These are phyloP conservation scores for Termitomyces sp. DNA, from an alignment of 768 basidiomycete species.

Conservation along the genomic window DNA sequence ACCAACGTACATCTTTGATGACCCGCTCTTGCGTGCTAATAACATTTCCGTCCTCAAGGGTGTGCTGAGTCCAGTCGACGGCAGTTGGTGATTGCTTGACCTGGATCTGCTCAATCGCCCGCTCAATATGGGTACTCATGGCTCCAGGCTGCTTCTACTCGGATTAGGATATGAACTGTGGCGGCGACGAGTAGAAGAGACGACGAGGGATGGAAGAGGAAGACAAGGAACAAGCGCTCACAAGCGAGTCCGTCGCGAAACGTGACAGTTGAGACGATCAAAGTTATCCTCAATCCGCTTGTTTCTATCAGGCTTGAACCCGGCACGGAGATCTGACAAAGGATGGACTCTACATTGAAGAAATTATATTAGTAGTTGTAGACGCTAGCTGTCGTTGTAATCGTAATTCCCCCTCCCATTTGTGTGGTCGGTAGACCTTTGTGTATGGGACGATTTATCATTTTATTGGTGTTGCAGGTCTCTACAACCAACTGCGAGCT, in stretches of 20 bases:
- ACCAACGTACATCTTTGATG: constrained; percentile 80
- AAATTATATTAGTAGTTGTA: not conserved
- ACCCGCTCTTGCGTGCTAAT: constrained; percentile 95
- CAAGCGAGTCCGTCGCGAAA: constrained; percentile 14
- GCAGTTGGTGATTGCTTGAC: constrained; percentile 49
- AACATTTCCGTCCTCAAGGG: constrained; percentile 86
- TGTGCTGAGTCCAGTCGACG: constrained; percentile 90
- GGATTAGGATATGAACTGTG: constrained; percentile 6
- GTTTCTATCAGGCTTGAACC: not conserved
- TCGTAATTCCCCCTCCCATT: not conserved
- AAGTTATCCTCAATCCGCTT: not conserved
- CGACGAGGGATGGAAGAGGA: constrained; percentile 9
- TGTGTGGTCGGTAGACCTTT: not conserved
- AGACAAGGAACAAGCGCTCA: constrained; percentile 11
- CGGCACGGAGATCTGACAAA: not conserved
- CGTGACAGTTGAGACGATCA: constrained; percentile 19
- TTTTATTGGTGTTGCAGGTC: no score
- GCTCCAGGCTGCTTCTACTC: constrained; percentile 16
- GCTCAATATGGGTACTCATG: constrained; percentile 56
- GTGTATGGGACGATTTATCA: no score
- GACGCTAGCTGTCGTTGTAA: not conserved
- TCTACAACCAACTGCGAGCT: no score
- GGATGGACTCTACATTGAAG: not conserved
- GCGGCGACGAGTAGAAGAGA: constrained; percentile 9
- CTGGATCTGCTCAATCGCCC: constrained; percentile 65